Conservation (phyloP, 257 asterid genomes). For the Rehmannia glutinosa region DNA sequence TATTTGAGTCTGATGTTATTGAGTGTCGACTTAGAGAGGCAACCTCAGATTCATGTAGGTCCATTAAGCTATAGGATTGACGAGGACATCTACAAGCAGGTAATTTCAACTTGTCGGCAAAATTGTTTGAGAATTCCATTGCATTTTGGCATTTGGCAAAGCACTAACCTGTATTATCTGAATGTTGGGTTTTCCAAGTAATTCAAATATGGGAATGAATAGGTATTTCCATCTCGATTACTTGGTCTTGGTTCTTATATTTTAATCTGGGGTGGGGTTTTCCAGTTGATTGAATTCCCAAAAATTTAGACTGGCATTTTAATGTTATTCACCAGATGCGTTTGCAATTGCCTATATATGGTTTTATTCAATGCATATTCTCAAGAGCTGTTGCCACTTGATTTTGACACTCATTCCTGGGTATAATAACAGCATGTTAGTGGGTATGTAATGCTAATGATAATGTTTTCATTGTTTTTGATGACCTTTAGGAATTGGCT, state of each 20-base stretch:
- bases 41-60: conserved; percentile 68
- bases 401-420: too few relatives aligned
- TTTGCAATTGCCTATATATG: too few relatives aligned
- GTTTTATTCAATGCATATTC: too few relatives aligned
- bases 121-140: neutral
- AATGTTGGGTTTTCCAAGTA: neutral
- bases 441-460: too few relatives aligned
- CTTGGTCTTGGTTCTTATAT: neutral
- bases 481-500: conserved; percentile 61
- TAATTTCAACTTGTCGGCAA: conserved; percentile 8
- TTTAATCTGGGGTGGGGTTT: neutral
- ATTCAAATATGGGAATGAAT: neutral
- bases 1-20: conserved; percentile 66
- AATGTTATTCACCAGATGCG: too few relatives aligned
- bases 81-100: conserved; percentile 84
- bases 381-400: too few relatives aligned
- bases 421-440: too few relatives aligned
- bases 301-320: too few relatives aligned
- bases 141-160: too few relatives aligned
- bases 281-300: too few relatives aligned
- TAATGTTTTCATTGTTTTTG: neutral
- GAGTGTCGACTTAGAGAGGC: conserved; percentile 79
- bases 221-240: neutral
- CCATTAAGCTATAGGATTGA: conserved; percentile 60
- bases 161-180: too few relatives aligned